A percentile compares a stretch with the other conserved stretches of the same genome.
phyloP scores from a whole-genome alignment of 306 rosid species.

The Urtica urens region DNA sequence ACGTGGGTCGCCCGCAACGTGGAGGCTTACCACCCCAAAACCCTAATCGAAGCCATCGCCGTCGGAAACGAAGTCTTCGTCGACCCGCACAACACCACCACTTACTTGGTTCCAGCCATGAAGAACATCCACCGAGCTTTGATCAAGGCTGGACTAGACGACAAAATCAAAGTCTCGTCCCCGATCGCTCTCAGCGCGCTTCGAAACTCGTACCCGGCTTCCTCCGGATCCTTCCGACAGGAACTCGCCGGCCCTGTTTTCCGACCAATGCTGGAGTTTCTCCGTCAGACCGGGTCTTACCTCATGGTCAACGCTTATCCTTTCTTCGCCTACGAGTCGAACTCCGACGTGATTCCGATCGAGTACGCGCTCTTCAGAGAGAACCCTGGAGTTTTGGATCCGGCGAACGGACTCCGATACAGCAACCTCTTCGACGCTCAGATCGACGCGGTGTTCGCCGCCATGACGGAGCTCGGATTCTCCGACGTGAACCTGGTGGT shows the following conservation, averaged over 20 bases:
- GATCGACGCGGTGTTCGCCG: slow-evolving; percentile 90
- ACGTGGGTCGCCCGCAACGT: slow-evolving; percentile 71
- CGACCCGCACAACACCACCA: slow-evolving; percentile 56
- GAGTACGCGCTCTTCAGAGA: slow-evolving; percentile 74
- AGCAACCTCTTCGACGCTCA: slow-evolving; percentile 76
- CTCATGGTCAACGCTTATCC: slow-evolving; percentile 96
- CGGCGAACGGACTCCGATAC: slow-evolving; percentile 60
- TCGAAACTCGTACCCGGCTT: slow-evolving; percentile 75
- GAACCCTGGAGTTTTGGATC: slow-evolving; percentile 70
- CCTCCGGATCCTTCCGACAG: slow-evolving; percentile 77
- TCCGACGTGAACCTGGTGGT: slow-evolving; percentile 58
- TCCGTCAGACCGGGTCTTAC: slow-evolving; percentile 65
- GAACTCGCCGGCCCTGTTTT: slow-evolving; percentile 59
- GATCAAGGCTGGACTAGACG: slow-evolving; percentile 36
- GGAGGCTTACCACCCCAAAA: slow-evolving; percentile 56
- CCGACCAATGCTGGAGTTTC: slow-evolving; percentile 60
- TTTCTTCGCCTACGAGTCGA: slow-evolving; percentile 85
- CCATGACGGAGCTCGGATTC: slow-evolving; percentile 53
- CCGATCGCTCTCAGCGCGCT: slow-evolving; percentile 84
- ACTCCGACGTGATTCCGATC: slow-evolving; percentile 65
- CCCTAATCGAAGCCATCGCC: slow-evolving; percentile 88
- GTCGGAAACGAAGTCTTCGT: slow-evolving; percentile 94
- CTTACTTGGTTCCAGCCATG: slow-evolving; percentile 81
- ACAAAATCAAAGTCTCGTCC: slow-evolving; percentile 65
- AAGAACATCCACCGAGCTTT: slow-evolving; percentile 67